Conservation (phyloP, 2,329 filamentous ascomycete species). For the Penicillium palitans region DNA sequence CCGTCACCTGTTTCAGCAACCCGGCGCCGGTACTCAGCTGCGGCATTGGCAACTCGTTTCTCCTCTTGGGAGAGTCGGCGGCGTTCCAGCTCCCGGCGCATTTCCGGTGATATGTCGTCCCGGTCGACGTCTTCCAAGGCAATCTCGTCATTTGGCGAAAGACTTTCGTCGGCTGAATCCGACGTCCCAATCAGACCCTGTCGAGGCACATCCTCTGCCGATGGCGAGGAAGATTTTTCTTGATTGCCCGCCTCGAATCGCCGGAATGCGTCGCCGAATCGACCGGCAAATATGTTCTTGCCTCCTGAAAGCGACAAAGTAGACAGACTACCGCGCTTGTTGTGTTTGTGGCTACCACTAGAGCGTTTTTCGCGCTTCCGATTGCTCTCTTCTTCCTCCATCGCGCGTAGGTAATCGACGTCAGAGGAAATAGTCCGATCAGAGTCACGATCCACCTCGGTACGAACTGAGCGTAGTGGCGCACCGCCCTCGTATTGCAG, state of each 20-base stretch:
- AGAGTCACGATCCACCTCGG: conserved; percentile 36
- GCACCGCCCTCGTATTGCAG: conserved; percentile 39
- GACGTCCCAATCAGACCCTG: conserved; percentile 70
- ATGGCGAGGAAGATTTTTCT: conserved; percentile 38
- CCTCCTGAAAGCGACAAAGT: conserved; percentile 68
- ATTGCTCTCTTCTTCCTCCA: conserved; percentile 65
- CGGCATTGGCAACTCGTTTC: conserved; percentile 80
- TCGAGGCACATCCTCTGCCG: conserved; percentile 47
- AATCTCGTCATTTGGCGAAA: conserved; percentile 19
- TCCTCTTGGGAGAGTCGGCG: conserved; percentile 82
- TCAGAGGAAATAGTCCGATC: conserved; percentile 67
- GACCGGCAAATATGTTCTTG: conserved; percentile 80
- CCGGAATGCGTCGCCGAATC: conserved; percentile 92
- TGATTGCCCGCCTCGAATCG: conserved; percentile 69
- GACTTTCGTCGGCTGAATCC: conserved; percentile 61
- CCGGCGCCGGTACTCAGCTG: conserved; percentile 80
- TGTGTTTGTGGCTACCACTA: conserved; percentile 60
- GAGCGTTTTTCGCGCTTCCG: conserved; percentile 56
- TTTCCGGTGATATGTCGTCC: conserved; percentile 78
- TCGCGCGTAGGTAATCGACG: conserved; percentile 76
- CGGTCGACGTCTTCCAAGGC: conserved; percentile 65
- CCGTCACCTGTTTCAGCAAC: conserved; percentile 61
- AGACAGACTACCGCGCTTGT: conserved; percentile 72
- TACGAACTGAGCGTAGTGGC: conserved; percentile 36
- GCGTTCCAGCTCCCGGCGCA: conserved; percentile 85